Percentiles rank a stretch among this genome's conserved stretches.
These are phyloP conservation scores for Ascochyta pisi DNA, from an alignment of 2,329 filamentous ascomycete genomes.

Conservation along the genomic window DNA sequence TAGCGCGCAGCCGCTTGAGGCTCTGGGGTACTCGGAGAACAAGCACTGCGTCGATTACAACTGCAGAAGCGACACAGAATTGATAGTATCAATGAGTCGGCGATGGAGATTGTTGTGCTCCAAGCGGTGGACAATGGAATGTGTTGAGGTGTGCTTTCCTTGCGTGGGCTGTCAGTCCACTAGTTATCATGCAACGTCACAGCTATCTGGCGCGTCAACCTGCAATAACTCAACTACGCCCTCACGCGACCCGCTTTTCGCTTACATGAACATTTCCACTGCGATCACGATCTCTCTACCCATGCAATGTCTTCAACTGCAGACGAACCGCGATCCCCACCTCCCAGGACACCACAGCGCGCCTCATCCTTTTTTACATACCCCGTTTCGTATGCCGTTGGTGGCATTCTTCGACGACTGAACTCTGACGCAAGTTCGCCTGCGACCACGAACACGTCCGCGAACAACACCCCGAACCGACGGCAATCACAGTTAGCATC, in stretches of 20 bases:
- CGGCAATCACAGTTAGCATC: constrained; percentile 31
- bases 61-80: background rate
- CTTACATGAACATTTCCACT: constrained; percentile 19
- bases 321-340: constrained; percentile 26
- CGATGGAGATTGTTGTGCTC: background rate
- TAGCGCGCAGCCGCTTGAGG: constrained; percentile 28
- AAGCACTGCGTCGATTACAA: constrained; percentile 7
- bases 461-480: constrained; percentile 5
- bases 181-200: constrained; percentile 36
- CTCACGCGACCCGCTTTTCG: constrained; percentile 37
- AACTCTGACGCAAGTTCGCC: constrained; percentile 50
- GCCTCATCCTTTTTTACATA: constrained; percentile 57
- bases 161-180: constrained; percentile 31
- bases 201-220: constrained; percentile 22
- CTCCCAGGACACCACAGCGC: constrained; percentile 26
- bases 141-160: constrained; percentile 7
- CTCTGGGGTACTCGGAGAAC: constrained; percentile 15
- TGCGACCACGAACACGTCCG: constrained; percentile 16
- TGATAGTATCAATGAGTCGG: background rate
- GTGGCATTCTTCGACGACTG: constrained; percentile 56
- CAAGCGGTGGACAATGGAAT: constrained; percentile 13
- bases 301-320: constrained; percentile 38
- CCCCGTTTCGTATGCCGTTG: constrained; percentile 57
- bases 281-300: constrained; percentile 1
- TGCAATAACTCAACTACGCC: constrained; percentile 22